Conservation (phyloP, 148 eudicot species). For the Agrostemma githago region DNA sequence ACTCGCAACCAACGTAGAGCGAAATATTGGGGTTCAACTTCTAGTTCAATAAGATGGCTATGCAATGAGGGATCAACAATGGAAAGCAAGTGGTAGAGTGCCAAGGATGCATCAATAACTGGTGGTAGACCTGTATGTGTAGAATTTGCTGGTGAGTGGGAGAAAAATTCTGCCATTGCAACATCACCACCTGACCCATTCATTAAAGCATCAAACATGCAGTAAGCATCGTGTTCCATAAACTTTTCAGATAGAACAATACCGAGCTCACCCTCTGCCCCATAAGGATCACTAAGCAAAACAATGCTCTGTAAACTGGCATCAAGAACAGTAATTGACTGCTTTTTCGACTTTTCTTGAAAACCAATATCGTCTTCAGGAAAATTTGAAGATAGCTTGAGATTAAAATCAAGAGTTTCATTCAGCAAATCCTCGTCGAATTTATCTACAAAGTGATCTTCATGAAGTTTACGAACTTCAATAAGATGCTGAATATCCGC, state of each 20-base stretch:
- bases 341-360: slow-evolving; percentile 34
- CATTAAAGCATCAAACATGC: slow-evolving; percentile 94
- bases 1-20: slow-evolving; percentile 95
- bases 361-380: slow-evolving; percentile 38
- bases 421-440: slow-evolving; percentile 69
- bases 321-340: slow-evolving; percentile 57
- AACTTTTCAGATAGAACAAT: slow-evolving; percentile 78
- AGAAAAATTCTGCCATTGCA: slow-evolving; percentile 82
- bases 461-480: slow-evolving; percentile 60
- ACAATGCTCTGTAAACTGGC: slow-evolving; percentile 61
- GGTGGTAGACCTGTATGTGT: slow-evolving; percentile 62
- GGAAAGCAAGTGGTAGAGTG: slow-evolving; percentile 77
- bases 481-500: slow-evolving; percentile 69
- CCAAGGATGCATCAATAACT: slow-evolving; percentile 87
- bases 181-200: slow-evolving; percentile 74
- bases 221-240: slow-evolving; percentile 90
- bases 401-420: slow-evolving; percentile 68
- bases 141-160: slow-evolving; percentile 44
- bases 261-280: slow-evolving; percentile 98
- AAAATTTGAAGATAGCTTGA: slow-evolving; percentile 48
- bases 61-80: slow-evolving; percentile 80
- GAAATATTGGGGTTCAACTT: slow-evolving; percentile 96
- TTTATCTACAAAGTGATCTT: slow-evolving; percentile 85
- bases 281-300: slow-evolving; percentile 81
- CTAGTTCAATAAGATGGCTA: slow-evolving; percentile 82